Base-by-base conservation (phyloP, 1,284 basidiomycete genomes). In the Athelia psychrophila region DNA sequence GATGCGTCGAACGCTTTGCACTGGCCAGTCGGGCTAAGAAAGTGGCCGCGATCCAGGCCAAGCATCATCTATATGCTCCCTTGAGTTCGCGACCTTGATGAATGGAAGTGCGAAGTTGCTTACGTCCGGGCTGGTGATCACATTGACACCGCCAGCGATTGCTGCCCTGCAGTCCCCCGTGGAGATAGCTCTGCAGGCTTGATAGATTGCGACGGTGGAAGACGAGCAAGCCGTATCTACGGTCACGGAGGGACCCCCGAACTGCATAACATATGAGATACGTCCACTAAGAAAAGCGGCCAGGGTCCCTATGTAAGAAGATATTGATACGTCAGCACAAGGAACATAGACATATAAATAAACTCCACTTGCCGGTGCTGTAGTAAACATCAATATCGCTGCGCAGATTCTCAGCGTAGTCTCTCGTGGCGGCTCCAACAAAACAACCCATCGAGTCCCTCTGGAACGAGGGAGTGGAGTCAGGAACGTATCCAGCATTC, bases 151-250 rank as follows among this genome's bases (percentile, higher is more conserved):
- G 25, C 87, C 87, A 16, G 83, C 86, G 27, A 90, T 67, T 1
- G 84, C 86, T 18, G 84, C 77, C 55, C 78, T 73, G 59, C 86
- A 89, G 62, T 90, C 87, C 19, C 73, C 67, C 52, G 75, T 77
- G 62, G 76, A 71, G 32, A 90, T 65, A 1, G 84, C 83, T 35
- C 87, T 79, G 49, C 78, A 82, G 0, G 82, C 87, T 58, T 84
- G 83, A 64, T 89, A 78, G 15, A 89, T 69, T 2, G 86, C 84
- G 13, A 85, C 79, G 30, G 76, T 69, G 3, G 85, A 86, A 6
- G 84, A 84, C 5, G 86, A 88, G 61, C 87, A 89, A 1, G 86
- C 84, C 0, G 87, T 89, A 56, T 90, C 84, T 36, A 88, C 64
- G 0, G 86, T 83, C 15, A 86, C 66, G 0, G 86, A 88, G 3